Evolutionary conservation across 1,284 basidiomycete species (phyloP), one percentile per base, ranked within the genome.

Genomic region (Apiotrichum montevideense): DNA sequence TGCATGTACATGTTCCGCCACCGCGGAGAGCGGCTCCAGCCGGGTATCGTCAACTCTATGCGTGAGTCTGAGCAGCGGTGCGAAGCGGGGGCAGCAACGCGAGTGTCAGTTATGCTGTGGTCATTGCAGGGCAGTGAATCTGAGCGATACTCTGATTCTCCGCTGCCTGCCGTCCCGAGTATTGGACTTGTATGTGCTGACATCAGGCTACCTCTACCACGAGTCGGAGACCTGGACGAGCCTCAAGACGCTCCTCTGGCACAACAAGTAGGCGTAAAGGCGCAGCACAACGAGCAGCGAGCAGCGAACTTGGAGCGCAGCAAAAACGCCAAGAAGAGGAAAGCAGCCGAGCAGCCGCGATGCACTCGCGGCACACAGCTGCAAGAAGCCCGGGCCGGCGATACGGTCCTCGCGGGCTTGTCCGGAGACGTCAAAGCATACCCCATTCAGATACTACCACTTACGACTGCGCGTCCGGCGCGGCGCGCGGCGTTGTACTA

Each of bases 1-100:
- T 92, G 96, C 48, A 98, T 98, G 95, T 98, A 88, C 84, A 80
- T 96, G 61, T 98, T 95, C 82, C 81, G 86, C 67, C 82, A 95
- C 74, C 80, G 85, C 35, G 84, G 90, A 46, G 86, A 97, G 77
- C 87, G 85, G 13, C 84, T 98, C 58, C 92, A 98, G 72, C 88
- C 90, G 5, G 94, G 95, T 52, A 90, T 97, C 87, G 77, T 79
- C 48, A 80, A 78, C 63, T 77, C 72, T 51, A 82, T 82, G 73
- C 62, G 71, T 75, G 61, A 71, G 73, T 73, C 10, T n/a, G 39
- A n/a, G 21, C 21, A 21, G 21, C 21, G 21, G 21, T 21, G 21
- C 21, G 21, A 21, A 21, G 21, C 21, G 21, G 21, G 21, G 21
- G 21, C 21, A 21, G 21, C 21, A 21, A 21, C 21, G 21, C 21